phyloP scores from a whole-genome alignment of 768 basidiomycete genomes.

The Mycena belliarum region DNA sequence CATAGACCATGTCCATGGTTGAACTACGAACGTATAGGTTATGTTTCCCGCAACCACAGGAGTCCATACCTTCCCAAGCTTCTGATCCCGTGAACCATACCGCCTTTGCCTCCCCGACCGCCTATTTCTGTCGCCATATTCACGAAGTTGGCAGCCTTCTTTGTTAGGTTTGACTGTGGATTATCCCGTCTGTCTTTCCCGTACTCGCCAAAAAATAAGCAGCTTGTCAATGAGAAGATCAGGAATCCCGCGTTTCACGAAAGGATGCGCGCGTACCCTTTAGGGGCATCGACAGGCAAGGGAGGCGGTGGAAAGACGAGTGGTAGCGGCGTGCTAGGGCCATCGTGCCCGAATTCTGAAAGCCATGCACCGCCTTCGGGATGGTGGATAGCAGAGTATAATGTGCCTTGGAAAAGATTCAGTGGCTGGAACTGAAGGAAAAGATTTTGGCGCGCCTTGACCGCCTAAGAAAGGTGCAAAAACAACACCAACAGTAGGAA shows the following conservation, averaged over 20 bases:
- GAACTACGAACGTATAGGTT: slow-evolving; percentile 13
- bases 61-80: slow-evolving; percentile 25
- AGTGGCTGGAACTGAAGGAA: not conserved
- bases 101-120: slow-evolving; percentile 25
- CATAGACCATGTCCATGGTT: slow-evolving; percentile 28
- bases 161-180: slow-evolving; percentile 24
- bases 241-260: not conserved
- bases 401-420: slow-evolving; percentile 20
- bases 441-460: slow-evolving; percentile 16
- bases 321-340: slow-evolving; percentile 23
- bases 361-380: slow-evolving; percentile 28
- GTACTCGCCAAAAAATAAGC: slow-evolving; percentile 28
- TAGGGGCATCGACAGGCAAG: slow-evolving; percentile 25
- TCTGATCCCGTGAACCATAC: slow-evolving; percentile 29
- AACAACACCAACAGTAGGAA: slow-evolving; percentile 26
- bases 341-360: slow-evolving; percentile 24
- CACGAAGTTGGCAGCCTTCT: slow-evolving; percentile 26
- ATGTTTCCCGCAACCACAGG: not conserved
- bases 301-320: slow-evolving; percentile 25
- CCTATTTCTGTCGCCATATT: slow-evolving; percentile 29
- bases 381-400: slow-evolving; percentile 28
- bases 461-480: slow-evolving; percentile 29
- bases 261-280: slow-evolving; percentile 16
- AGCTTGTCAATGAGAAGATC: slow-evolving; percentile 12
- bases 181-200: slow-evolving; percentile 27